Evolutionary conservation across 192 early-diverging fungal genomes (phyloP).

Genomic region (Spizellomyces punctatus): DNA sequence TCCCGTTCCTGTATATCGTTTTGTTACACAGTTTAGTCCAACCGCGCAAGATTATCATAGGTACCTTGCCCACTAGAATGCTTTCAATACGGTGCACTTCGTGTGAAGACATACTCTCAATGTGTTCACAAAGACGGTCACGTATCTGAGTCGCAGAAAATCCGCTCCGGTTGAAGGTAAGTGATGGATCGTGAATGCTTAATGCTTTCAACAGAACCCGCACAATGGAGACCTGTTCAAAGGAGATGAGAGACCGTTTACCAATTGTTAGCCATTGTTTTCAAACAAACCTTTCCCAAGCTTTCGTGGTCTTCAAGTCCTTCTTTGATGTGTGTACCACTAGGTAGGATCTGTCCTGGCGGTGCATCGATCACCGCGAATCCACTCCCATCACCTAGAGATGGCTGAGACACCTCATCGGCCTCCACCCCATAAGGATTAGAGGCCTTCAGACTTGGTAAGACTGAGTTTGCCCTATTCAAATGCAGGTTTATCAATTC

Average conservation of each 20-base stretch:
- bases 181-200: slow-evolving; percentile 25
- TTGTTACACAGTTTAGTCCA: too few relatives aligned
- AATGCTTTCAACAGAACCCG: slow-evolving; percentile 28
- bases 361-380: too few relatives aligned
- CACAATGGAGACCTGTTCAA: slow-evolving; percentile 23
- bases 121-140: slow-evolving; percentile 26
- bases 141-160: slow-evolving; percentile 17
- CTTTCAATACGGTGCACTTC: slow-evolving; percentile 18
- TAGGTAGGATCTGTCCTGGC: too few relatives aligned
- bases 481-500: slow-evolving; percentile 4
- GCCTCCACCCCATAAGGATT: too few relatives aligned
- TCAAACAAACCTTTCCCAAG: slow-evolving; percentile 16
- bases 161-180: slow-evolving; percentile 31
- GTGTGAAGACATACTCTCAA: slow-evolving; percentile 22
- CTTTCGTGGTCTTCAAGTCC: slow-evolving; percentile 4
- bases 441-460: too few relatives aligned
- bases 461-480: too few relatives aligned
- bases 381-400: too few relatives aligned
- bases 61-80: background rate
- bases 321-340: too few relatives aligned
- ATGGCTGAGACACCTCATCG: too few relatives aligned
- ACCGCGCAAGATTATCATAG: too few relatives aligned
- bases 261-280: too few relatives aligned
- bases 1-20: slow-evolving; percentile 16
- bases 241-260: background rate